phyloP scores from a whole-genome alignment of 2,329 filamentous ascomycete species.

The Leptographium galeiforme region DNA sequence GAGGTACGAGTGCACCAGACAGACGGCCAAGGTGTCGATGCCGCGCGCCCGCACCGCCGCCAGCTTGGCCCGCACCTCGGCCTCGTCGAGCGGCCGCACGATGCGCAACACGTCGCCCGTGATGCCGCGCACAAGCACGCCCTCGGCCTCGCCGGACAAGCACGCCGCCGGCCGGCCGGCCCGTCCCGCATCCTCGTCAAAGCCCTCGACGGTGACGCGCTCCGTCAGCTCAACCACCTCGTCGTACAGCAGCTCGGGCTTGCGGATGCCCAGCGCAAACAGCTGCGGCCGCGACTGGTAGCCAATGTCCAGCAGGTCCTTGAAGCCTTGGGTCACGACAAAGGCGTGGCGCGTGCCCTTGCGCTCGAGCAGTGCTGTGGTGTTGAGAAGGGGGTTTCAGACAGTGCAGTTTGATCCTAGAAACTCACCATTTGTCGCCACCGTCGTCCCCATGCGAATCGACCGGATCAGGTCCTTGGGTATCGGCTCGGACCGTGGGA shows the following conservation, averaged over 20 bases:
- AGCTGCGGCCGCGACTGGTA: conserved; percentile 84
- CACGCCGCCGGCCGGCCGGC: conserved; percentile 18
- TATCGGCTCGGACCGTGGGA: conserved; percentile 53
- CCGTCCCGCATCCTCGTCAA: conserved; percentile 14
- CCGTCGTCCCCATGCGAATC: conserved; percentile 89
- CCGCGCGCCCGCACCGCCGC: conserved; percentile 47
- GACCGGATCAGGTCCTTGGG: conserved; percentile 21
- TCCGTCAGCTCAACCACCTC: conserved; percentile 77
- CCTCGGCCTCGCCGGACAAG: conserved; percentile 16
- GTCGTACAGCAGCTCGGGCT: conserved; percentile 77
- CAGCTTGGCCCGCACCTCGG: conserved; percentile 40
- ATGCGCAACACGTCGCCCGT: conserved; percentile 58
- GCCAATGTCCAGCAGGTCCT: conserved; percentile 75
- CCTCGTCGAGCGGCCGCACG: conserved; percentile 42
- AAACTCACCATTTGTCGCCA: conserved; percentile 61
- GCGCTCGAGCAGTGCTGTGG: conserved; percentile 55
- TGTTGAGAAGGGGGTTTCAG: no score
- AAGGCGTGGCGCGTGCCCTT: conserved; percentile 87
- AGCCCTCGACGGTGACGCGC: conserved; percentile 68
- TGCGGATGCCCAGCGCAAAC: conserved; percentile 75
- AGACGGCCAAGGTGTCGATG: conserved; percentile 28
- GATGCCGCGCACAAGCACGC: conserved; percentile 42
- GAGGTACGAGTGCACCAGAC: conserved; percentile 8
- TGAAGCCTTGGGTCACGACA: conserved; percentile 77
- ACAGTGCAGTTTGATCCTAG: no score